phyloP scores from a whole-genome alignment of 208 protist species.

The Trypanosomatidae sp. region DNA sequence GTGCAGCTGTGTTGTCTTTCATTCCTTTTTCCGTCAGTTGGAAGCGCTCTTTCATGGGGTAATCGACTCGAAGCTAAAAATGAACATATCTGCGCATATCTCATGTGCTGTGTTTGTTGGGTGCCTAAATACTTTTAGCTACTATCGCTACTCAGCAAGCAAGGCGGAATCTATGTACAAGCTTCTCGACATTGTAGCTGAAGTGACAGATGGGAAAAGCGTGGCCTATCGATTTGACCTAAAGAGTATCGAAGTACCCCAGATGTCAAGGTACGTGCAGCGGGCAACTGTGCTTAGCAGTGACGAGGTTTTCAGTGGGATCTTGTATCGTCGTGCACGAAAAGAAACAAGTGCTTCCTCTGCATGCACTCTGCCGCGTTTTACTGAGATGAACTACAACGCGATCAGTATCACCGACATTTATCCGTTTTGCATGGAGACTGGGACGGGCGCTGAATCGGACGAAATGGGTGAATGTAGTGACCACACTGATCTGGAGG shows the following conservation, averaged over 20 bases:
- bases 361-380: not conserved
- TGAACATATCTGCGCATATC: not conserved
- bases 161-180: conserved; percentile 1
- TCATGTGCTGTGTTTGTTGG: conserved; percentile 11
- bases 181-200: conserved; percentile 13
- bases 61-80: not conserved
- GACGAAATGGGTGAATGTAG: not conserved
- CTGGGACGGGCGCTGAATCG: not conserved
- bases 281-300: conserved; percentile 12
- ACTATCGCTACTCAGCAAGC: conserved; percentile 13
- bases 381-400: conserved; percentile 10
- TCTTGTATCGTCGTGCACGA: not conserved
- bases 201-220: conserved; percentile 7
- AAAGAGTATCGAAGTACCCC: not conserved
- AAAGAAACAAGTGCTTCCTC: not conserved
- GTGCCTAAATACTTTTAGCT: conserved; percentile 22
- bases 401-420: not conserved
- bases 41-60: not conserved
- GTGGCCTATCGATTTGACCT: conserved; percentile 1
- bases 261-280: conserved; percentile 4
- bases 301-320: conserved; percentile 9
- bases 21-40: conserved; percentile 14
- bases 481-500: not conserved
- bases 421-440: not conserved
- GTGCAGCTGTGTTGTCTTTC: conserved; percentile 23